Percentiles rank a stretch among this genome's conserved stretches.
phyloP scores from a whole-genome alignment of 2,329 filamentous ascomycete genomes.

The Chrysoporthe cubensis region DNA sequence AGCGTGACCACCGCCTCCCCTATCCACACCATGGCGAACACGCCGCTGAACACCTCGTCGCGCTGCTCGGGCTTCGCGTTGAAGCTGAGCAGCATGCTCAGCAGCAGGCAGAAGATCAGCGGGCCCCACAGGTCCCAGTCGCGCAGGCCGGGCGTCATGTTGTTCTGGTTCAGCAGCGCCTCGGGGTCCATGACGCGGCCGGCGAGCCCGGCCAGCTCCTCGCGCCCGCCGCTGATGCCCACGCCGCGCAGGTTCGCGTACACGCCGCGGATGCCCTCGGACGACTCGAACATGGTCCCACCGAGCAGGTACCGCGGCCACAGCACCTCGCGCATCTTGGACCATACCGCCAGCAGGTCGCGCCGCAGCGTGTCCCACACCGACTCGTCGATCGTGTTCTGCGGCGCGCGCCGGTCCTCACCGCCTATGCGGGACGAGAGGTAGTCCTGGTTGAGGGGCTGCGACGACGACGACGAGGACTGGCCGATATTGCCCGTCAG shows the following conservation, averaged over 20 bases:
- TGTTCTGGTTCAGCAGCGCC: conserved; percentile 60
- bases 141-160: conserved; percentile 86
- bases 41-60: conserved; percentile 89
- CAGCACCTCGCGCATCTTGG: conserved; percentile 96
- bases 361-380: conserved; percentile 97
- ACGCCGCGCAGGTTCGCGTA: conserved; percentile 65
- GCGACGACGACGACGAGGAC: conserved; percentile 54
- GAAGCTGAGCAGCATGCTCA: conserved; percentile 87
- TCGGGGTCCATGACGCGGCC: conserved; percentile 68
- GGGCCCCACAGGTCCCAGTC: conserved; percentile 99
- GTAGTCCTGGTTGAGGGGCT: conserved; percentile 73
- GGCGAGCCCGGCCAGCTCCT: conserved; percentile 65
- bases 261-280: conserved; percentile 59
- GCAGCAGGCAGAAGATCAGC: conserved; percentile 86
- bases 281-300: conserved; percentile 64
- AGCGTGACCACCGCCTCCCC: conserved; percentile 96
- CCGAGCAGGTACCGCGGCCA: conserved; percentile 92
- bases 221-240: conserved; percentile 62
- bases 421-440: conserved; percentile 88
- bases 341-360: conserved; percentile 91
- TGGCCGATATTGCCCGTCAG: conserved; percentile 80
- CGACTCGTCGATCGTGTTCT: conserved; percentile 94
- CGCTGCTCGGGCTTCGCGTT: conserved; percentile 79
- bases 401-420: conserved; percentile 86
- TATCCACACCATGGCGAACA: conserved; percentile 97